Conservation (phyloP, 2,329 filamentous ascomycete species). For the Penicillium sp. region DNA sequence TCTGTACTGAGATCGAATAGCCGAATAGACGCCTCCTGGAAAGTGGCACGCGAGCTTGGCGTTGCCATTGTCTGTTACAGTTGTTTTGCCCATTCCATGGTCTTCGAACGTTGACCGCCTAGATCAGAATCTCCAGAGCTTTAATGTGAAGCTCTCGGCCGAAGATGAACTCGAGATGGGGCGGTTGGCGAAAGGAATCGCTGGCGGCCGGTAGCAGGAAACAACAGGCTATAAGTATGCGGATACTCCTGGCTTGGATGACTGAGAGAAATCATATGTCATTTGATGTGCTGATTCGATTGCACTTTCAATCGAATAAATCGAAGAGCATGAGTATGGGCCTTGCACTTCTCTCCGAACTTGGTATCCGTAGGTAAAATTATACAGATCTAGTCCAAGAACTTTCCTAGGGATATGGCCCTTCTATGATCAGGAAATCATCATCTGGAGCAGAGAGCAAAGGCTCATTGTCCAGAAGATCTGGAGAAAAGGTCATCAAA, state of each 20-base stretch:
- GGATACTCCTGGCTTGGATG: background rate
- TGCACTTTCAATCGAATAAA: background rate
- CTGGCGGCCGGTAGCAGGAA: background rate
- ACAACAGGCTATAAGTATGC: background rate
- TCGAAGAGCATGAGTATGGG: background rate
- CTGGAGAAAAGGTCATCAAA: background rate
- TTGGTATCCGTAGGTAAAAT: background rate
- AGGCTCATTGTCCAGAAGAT: background rate
- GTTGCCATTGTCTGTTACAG: constrained; percentile 47
- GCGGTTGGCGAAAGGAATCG: background rate
- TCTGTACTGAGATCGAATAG: constrained; percentile 52
- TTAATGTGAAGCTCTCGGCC: background rate
- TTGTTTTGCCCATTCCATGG: background rate
- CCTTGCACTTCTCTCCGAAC: background rate
- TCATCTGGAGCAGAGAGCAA: background rate
- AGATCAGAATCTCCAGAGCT: background rate
- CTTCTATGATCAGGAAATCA: background rate
- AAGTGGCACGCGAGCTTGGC: constrained; percentile 33
- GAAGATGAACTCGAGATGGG: background rate
- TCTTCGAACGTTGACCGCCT: background rate
- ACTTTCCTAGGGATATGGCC: background rate
- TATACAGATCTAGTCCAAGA: background rate
- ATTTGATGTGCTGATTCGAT: background rate
- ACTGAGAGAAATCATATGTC: background rate
- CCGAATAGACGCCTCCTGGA: constrained; percentile 26